Percentiles rank a stretch among this genome's conserved stretches.
Evolutionary conservation across 1,139 yeast genomes (phyloP).

Genomic region (Lodderomyces beijingensis): DNA sequence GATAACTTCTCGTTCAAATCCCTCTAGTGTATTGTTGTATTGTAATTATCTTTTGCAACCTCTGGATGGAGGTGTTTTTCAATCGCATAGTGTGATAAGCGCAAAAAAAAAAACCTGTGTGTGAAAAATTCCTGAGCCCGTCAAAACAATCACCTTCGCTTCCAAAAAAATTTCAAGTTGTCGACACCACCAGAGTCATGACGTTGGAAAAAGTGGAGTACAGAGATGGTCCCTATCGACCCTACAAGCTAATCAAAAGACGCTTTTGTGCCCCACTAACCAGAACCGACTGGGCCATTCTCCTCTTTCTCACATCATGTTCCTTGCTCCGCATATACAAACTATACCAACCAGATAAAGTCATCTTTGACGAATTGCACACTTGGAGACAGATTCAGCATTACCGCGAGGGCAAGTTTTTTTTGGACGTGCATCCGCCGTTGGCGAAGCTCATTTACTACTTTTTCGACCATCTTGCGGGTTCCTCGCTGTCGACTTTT

Average conservation of each 20-base stretch:
- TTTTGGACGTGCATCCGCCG: constrained; percentile 63
- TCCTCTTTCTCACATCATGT: constrained; percentile 12
- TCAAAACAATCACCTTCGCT: no score
- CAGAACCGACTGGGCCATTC: constrained; percentile 4
- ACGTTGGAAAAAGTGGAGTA: no score
- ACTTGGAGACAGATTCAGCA: constrained; percentile 35
- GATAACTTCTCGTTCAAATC: no score
- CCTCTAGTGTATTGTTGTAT: no score
- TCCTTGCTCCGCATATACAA: constrained; percentile 45
- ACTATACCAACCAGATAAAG: constrained; percentile 66
- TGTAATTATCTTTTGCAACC: no score
- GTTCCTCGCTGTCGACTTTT: constrained; percentile 40
- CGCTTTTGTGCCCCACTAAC: constrained; percentile 2
- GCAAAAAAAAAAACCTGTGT: no score
- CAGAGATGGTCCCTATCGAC: constrained; percentile 6
- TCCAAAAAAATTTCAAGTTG: no score
- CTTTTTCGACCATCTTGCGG: constrained; percentile 31
- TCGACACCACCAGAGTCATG: no score
- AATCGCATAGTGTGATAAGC: no score
- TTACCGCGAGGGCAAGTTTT: constrained; percentile 59
- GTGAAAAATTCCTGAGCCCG: no score
- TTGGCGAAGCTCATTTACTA: constrained; percentile 47
- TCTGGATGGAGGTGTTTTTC: no score
- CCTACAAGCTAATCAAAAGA: constrained; percentile 1
- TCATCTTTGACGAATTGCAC: constrained; percentile 91